These are phyloP conservation scores for Pezicula carpinea DNA, from an alignment of 2,329 filamentous ascomycete genomes.

Conservation along the genomic window DNA sequence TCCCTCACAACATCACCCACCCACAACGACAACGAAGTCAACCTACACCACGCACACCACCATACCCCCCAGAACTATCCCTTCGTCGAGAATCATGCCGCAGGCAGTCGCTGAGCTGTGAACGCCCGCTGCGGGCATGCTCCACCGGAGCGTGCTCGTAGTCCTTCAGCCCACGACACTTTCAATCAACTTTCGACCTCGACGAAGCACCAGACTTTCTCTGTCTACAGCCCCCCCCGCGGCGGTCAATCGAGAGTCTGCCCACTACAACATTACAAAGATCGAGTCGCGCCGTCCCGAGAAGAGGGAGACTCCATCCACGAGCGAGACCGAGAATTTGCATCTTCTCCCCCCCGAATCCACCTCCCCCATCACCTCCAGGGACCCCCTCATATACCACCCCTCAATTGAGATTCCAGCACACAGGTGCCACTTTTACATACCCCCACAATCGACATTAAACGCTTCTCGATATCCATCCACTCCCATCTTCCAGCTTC, in stretches of 20 bases:
- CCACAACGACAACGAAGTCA: constrained; percentile 63
- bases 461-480: no score
- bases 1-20: constrained; percentile 18
- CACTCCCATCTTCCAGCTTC: neutral
- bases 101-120: constrained; percentile 87
- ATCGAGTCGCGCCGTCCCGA: constrained; percentile 23
- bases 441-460: no score
- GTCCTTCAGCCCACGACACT: constrained; percentile 82
- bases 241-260: constrained; percentile 24
- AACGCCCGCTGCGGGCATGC: constrained; percentile 74
- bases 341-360: constrained; percentile 4
- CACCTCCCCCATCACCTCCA: constrained; percentile 3
- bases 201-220: constrained; percentile 63
- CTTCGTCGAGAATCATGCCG: constrained; percentile 73
- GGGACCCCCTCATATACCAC: constrained; percentile 5
- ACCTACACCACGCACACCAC: constrained; percentile 35
- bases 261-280: constrained; percentile 26
- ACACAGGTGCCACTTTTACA: no score
- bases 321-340: constrained; percentile 7
- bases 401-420: no score
- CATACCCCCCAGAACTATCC: constrained; percentile 27
- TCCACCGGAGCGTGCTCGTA: constrained; percentile 56
- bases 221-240: constrained; percentile 22
- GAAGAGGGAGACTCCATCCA: constrained; percentile 21
- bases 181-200: constrained; percentile 59